Evolutionary conservation across 163 green algal genomes (phyloP).

Genomic region (Prototheca wickerhamii): DNA sequence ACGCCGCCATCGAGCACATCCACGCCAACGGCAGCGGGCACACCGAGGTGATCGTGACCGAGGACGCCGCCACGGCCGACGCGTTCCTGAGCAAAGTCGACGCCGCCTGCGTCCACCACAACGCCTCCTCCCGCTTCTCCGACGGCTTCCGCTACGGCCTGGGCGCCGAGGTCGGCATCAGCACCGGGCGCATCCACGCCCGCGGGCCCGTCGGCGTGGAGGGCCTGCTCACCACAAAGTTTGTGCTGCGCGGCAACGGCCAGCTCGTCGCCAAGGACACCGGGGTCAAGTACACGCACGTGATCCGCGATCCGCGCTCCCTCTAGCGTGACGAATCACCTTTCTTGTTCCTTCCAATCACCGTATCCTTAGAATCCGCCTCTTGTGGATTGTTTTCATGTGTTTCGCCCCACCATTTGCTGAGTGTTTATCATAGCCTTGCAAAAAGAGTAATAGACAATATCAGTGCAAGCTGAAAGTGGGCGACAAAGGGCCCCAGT

Average conservation of each 20-base stretch:
- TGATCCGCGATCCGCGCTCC: background rate
- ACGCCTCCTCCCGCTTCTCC: conserved; percentile 85
- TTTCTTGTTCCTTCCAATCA: too few species aligned
- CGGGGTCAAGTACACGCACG: conserved; percentile 6
- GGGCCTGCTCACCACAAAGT: conserved; percentile 92
- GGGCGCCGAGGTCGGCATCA: conserved; percentile 89
- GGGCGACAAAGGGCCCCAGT: too few species aligned
- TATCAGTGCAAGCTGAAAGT: too few species aligned
- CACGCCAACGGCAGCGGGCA: conserved; percentile 67
- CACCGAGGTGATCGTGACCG: conserved; percentile 73
- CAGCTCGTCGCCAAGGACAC: conserved; percentile 33
- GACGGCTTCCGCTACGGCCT: conserved; percentile 91
- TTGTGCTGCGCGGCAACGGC: conserved; percentile 73
- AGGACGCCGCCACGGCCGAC: conserved; percentile 57
- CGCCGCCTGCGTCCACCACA: conserved; percentile 92
- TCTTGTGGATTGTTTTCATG: background rate
- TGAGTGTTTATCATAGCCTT: too few species aligned
- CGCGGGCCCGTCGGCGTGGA: conserved; percentile 95
- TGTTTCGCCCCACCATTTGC: too few species aligned
- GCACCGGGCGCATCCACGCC: conserved; percentile 92
- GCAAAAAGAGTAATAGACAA: too few species aligned
- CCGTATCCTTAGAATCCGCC: background rate
- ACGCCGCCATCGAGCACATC: conserved; percentile 88
- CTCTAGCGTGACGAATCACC: too few species aligned
- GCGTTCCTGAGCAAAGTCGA: conserved; percentile 79